These are phyloP conservation scores for Imleria badia DNA, from an alignment of 768 basidiomycete genomes.

Conservation along the genomic window DNA sequence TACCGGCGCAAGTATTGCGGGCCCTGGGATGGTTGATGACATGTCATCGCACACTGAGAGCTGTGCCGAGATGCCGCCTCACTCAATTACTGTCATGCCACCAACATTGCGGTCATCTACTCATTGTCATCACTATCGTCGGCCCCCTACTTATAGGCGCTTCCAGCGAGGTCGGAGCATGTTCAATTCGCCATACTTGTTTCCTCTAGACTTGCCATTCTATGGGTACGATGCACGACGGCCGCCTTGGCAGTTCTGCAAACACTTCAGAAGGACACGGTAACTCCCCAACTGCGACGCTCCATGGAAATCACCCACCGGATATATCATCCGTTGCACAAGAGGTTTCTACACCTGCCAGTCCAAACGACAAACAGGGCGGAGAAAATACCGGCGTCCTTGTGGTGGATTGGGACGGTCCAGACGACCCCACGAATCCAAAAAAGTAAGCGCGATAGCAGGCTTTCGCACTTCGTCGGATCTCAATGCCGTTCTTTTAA, in stretches of 20 bases:
- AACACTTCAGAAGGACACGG: background rate
- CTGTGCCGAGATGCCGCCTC: too few relatives aligned
- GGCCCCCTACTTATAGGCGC: conserved; percentile 5
- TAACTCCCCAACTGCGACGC: conserved; percentile 9
- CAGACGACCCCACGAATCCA: conserved; percentile 57
- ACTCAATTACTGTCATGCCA: too few relatives aligned
- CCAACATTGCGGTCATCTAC: background rate
- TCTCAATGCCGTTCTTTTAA: conserved; percentile 21
- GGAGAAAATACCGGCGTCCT: background rate
- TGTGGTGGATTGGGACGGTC: conserved; percentile 65
- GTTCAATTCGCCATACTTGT: background rate
- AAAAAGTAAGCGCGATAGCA: conserved; percentile 44
- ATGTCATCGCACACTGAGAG: too few relatives aligned
- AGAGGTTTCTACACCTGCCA: background rate
- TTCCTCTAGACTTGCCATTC: background rate
- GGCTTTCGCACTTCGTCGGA: background rate
- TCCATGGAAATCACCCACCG: background rate
- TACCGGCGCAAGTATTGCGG: too few relatives aligned
- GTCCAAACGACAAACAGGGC: background rate
- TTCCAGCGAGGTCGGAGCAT: background rate
- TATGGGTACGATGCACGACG: background rate
- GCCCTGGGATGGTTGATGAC: too few relatives aligned
- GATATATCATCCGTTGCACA: background rate
- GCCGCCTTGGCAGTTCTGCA: background rate
- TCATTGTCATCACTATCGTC: background rate